Base-by-base conservation (phyloP, 2,329 filamentous ascomycete genomes). In the Xylaria sp. region DNA sequence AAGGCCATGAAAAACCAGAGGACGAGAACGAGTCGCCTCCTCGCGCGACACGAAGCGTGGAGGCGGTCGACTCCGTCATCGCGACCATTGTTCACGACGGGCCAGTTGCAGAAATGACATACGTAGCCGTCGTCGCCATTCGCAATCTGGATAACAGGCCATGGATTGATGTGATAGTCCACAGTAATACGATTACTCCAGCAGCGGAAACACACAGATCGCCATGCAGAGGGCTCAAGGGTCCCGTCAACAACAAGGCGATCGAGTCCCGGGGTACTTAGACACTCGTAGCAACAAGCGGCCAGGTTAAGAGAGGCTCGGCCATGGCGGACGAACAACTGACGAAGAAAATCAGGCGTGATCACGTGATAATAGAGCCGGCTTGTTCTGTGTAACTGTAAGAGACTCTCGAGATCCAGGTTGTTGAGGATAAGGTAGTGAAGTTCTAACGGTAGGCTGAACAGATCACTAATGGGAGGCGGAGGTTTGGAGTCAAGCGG, bases 81-180 rank as follows among this genome's bases (percentile, higher is more conserved):
- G 17, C 60, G 66, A 17, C 52, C 46, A 42, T 64, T 66, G 61
- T 65, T 69, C 15, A 70, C 69, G 21, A 74, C 71, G 8, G 72
- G 72, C 71, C 71, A 74, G 25, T 70, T 72, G 57, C 72, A 74
- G 57, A 74, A 74, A 51, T 73, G 72, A 42, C 72, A 74, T 56
- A 74, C 71, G 63, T 74, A 73, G 49, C 71, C 72, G 15, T 70
- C 66, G 7, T 68, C 66, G 53, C 71, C 71, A 43, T 71, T 72
- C 19, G 64, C 72, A 47, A 73, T 67, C 50, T 70, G 55, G 4
- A 74, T 64, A 19, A 72, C 59, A 17, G 72, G 71, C 67, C 71
- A 73, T 33, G 71, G 72, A 59, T 74, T 74, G 56, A 71, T 67
- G 49, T 69, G 65, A 46, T 71, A 69, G 40, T 72, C 68, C 6